These are phyloP conservation scores for Starmera dryadoides DNA, from an alignment of 805 yeast genomes.

Conservation along the genomic window DNA sequence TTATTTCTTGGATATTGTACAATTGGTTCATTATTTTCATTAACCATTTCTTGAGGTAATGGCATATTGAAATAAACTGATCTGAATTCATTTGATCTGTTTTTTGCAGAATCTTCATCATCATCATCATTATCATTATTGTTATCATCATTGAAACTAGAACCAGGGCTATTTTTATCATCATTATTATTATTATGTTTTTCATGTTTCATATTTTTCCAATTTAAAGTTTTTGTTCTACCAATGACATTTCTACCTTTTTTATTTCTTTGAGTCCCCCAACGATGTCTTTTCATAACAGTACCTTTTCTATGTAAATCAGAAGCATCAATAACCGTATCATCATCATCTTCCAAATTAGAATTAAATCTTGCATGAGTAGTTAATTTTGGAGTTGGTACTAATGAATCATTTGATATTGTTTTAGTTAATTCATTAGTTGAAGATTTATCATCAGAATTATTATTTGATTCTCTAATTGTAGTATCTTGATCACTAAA, in stretches of 20 bases:
- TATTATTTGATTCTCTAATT: slow-evolving; percentile 9
- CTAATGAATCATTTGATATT: slow-evolving; percentile 14
- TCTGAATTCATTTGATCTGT: slow-evolving; percentile 36
- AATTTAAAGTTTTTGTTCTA: slow-evolving; percentile 54
- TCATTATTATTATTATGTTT: slow-evolving; percentile 27
- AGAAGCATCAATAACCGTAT: slow-evolving; percentile 1
- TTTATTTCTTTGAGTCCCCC: slow-evolving; percentile 85
- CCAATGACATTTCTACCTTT: slow-evolving; percentile 58
- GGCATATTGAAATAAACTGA: slow-evolving; percentile 51
- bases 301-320: slow-evolving; percentile 31
- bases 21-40: slow-evolving; percentile 54
- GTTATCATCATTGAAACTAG: slow-evolving; percentile 17
- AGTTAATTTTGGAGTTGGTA: slow-evolving; percentile 17
- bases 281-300: slow-evolving; percentile 67
- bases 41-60: slow-evolving; percentile 50
- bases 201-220: slow-evolving; percentile 26
- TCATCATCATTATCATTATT: slow-evolving; percentile 22
- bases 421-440: slow-evolving; percentile 10
- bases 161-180: slow-evolving; percentile 11
- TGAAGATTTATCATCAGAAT: not conserved
- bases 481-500: slow-evolving; percentile 14
- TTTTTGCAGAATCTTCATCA: slow-evolving; percentile 24
- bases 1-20: slow-evolving; percentile 77
- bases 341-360: slow-evolving; percentile 3
- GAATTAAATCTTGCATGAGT: slow-evolving; percentile 15